Base-by-base conservation (phyloP, 257 asterid genomes). In the Ajuga chamaepitys region DNA sequence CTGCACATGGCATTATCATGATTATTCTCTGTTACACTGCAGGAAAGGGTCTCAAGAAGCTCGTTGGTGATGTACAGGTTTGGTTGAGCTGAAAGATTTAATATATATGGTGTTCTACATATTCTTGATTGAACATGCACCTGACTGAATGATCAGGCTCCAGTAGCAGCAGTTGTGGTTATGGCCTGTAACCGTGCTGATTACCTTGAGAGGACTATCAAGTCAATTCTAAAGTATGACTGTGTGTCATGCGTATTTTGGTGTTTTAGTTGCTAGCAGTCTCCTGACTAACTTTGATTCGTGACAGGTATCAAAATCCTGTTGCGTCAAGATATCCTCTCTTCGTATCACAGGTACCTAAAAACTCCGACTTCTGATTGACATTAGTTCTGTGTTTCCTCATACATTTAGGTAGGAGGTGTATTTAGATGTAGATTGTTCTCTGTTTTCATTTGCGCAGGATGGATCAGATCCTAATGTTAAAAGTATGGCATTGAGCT, bases 131-230 rank as follows among this genome's bases (percentile, higher is more conserved):
- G 68, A 77, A 63, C 71, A 63, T 70, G 62, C 64, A 73, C 44
- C 71, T 52, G 44, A 66, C 64, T 75, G 66, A 66, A 60, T 66
- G 70, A 64, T 63, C 87, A 94, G 99, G 88, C 76, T 66, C 92
- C 96, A 55, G 90, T 90, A 58, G 96, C 99, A 42, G 99, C 97
- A 48, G 93, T 94, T 46, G 99, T 94, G 58, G 80, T 94, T 46
- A 94, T 94, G 97, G 96, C 99, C 72, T 94, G 99, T 80, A 90
- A 81, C 77, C 96, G 97, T 74, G 95, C 97, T 55, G 99, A 94
- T 83, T 94, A 94, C 82, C 95, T 94, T 48, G 95, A 90, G 63
- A 82, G 79, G 83, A 94, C 97, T 60, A 80, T 94, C 30, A 82
- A 86, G 67, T 94, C 99, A 55, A 81, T 94, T 75, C 78, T 85